A percentile compares a stretch with the other conserved stretches of the same genome.
These are phyloP conservation scores for Mrakia gelida DNA, from an alignment of 768 basidiomycete genomes.

Conservation along the genomic window DNA sequence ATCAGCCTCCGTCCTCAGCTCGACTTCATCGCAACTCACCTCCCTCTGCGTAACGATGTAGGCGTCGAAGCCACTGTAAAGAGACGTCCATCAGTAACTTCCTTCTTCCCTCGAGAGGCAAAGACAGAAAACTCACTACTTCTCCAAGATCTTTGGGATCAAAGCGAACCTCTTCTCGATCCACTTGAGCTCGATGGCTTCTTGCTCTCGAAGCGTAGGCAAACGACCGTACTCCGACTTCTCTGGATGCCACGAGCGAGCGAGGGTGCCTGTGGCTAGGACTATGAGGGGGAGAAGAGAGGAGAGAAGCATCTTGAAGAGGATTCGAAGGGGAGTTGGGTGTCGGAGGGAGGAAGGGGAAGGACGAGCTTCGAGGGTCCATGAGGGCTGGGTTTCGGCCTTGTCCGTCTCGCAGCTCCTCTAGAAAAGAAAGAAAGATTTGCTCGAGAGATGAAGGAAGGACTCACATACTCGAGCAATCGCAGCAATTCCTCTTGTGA, in stretches of 20 bases:
- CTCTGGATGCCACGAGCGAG: slow-evolving; percentile 11
- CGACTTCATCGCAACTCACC: background rate
- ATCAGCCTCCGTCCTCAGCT: background rate
- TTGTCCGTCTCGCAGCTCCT: background rate
- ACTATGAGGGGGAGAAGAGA: background rate
- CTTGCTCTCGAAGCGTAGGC: slow-evolving; percentile 17
- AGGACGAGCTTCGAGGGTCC: background rate
- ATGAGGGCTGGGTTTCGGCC: background rate
- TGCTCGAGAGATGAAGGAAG: too few species aligned
- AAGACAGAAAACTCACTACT: slow-evolving; percentile 23
- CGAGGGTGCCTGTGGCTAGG: background rate
- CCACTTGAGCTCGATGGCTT: slow-evolving; percentile 16
- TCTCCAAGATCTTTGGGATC: slow-evolving; percentile 15
- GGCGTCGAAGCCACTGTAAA: slow-evolving; percentile 12
- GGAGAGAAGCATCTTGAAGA: background rate
- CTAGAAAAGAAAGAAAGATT: too few species aligned
- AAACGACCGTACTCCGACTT: slow-evolving; percentile 9
- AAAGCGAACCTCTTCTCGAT: background rate
- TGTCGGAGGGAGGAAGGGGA: background rate
- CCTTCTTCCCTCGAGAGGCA: too few species aligned
- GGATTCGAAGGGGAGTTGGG: too few species aligned
- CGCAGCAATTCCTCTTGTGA: too few species aligned
- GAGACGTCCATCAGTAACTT: background rate
- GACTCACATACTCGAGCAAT: too few species aligned
- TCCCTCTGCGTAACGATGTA: slow-evolving; percentile 48